A percentile compares a stretch with the other conserved stretches of the same genome.
Conservation (phyloP, 139 green algal genomes). For the Ettlia oleoabundans region DNA sequence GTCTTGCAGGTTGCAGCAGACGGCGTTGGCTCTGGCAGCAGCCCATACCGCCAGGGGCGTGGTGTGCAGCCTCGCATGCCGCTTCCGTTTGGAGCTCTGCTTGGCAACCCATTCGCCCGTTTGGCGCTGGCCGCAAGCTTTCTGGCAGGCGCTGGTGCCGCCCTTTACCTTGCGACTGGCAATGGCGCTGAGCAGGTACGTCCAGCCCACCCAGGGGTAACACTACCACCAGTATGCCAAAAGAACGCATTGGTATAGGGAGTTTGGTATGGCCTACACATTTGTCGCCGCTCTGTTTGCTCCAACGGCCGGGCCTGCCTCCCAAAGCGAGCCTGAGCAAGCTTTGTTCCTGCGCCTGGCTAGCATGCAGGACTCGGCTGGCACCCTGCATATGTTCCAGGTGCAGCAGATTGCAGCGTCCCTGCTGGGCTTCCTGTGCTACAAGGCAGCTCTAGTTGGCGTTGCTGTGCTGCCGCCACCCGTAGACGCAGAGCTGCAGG, state of each 20-base stretch:
- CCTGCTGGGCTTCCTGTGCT: constrained; percentile 64
- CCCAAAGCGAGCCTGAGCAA: no score
- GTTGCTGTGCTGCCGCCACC: constrained; percentile 43
- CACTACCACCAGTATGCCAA: no score
- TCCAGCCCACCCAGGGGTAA: no score
- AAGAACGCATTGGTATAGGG: no score
- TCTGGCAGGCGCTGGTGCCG: not conserved
- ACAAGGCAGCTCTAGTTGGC: constrained; percentile 58
- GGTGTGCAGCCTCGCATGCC: not conserved
- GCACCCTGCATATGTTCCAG: constrained; percentile 8
- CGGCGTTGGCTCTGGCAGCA: constrained; percentile 4
- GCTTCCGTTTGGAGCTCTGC: not conserved
- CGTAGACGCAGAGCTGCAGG: not conserved
- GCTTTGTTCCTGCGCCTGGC: no score
- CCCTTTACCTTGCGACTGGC: not conserved
- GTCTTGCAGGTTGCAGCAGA: not conserved
- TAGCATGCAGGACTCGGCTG: no score
- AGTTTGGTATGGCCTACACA: no score
- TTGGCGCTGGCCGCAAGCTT: not conserved
- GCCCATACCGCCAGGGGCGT: not conserved
- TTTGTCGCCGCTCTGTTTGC: no score
- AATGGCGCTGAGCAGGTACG: not conserved
- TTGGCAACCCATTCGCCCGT: constrained; percentile 16
- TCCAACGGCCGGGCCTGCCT: no score
- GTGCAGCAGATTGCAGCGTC: constrained; percentile 52